Evolutionary conservation across 2,329 filamentous ascomycete species (phyloP).

Genomic region (Pyricularia sp.): DNA sequence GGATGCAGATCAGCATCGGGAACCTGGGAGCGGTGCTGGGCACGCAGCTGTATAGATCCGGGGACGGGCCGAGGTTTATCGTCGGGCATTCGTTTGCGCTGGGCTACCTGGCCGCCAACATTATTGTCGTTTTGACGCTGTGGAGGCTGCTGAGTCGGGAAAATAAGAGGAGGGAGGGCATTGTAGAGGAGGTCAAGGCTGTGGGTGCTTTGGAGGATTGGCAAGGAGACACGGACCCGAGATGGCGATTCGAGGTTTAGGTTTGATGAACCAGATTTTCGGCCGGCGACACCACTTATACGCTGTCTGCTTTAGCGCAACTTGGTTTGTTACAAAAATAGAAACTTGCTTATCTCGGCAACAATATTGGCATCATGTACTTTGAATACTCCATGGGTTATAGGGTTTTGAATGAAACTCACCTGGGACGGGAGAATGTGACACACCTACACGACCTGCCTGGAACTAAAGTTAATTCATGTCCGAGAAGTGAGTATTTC

Average conservation of each 20-base stretch:
- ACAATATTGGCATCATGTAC: too few species aligned
- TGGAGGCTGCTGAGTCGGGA: slow-evolving; percentile 42
- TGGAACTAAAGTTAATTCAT: too few species aligned
- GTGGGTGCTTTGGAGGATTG: slow-evolving; percentile 40
- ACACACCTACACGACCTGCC: too few species aligned
- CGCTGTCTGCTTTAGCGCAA: too few species aligned
- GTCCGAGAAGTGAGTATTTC: too few species aligned
- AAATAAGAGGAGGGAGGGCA: slow-evolving; percentile 37
- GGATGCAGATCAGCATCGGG: slow-evolving; percentile 59
- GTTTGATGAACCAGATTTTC: too few species aligned
- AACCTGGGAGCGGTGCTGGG: slow-evolving; percentile 56
- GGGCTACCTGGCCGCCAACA: slow-evolving; percentile 47
- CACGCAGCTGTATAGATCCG: slow-evolving; percentile 53
- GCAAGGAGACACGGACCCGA: slow-evolving; percentile 47
- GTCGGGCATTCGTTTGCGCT: slow-evolving; percentile 55
- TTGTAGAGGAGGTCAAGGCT: slow-evolving; percentile 27
- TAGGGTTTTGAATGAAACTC: too few species aligned
- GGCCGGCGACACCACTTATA: too few species aligned
- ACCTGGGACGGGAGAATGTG: too few species aligned
- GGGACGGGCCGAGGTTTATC: slow-evolving; percentile 48
- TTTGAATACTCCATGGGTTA: too few species aligned
- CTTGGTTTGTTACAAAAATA: too few species aligned
- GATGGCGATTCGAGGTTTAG: slow-evolving; percentile 47
- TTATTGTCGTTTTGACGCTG: slow-evolving; percentile 36
- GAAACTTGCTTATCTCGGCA: too few species aligned